phyloP scores from a whole-genome alignment of 2,329 filamentous ascomycete species.

The Arthroderma uncinatum region DNA sequence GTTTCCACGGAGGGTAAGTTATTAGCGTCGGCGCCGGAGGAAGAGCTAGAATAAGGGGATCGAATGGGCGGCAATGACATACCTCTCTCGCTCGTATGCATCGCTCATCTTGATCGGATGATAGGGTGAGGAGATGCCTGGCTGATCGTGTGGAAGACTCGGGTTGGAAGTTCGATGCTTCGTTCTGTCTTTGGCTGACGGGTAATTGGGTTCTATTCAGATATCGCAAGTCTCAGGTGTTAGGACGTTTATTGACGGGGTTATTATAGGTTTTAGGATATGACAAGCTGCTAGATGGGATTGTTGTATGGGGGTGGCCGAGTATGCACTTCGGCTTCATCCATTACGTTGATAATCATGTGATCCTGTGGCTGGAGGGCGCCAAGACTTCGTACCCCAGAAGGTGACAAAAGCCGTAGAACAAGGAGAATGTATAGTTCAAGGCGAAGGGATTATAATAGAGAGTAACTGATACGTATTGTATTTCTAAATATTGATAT shows the following conservation, averaged over 20 bases:
- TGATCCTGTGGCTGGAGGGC: background rate
- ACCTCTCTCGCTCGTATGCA: conserved; percentile 65
- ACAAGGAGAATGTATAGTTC: background rate
- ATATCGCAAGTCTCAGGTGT: background rate
- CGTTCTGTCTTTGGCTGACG: background rate
- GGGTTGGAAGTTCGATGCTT: background rate
- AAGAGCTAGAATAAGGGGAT: background rate
- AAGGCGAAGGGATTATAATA: background rate
- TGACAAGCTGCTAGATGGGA: background rate
- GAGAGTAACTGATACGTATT: background rate
- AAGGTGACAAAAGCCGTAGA: background rate
- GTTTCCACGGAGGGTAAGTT: background rate
- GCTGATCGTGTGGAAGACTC: background rate
- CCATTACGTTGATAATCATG: background rate
- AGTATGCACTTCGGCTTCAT: background rate
- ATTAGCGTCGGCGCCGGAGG: background rate
- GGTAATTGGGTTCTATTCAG: no score
- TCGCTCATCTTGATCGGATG: conserved; percentile 49
- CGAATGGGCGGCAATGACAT: conserved; percentile 18
- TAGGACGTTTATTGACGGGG: background rate
- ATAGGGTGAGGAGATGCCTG: background rate
- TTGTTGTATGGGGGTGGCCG: no score
- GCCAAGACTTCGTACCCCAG: background rate
- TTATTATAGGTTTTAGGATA: background rate
- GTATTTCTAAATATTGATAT: background rate